Conservation (phyloP, 2,329 filamentous ascomycete species). For the Dactylella cylindrospora region DNA sequence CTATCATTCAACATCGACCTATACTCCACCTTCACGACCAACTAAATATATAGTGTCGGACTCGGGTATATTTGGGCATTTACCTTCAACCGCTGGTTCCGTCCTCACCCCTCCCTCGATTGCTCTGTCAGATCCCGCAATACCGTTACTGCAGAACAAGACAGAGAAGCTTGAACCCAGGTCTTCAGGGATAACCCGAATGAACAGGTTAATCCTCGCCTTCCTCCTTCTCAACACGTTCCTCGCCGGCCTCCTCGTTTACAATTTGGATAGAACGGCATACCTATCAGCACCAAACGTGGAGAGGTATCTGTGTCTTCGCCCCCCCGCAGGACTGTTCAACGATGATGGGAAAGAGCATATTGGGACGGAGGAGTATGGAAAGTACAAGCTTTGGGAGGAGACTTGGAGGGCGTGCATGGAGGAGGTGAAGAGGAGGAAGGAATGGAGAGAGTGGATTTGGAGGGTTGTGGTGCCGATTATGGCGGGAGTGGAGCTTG, state of each 20-base stretch:
- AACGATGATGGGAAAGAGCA: neutral
- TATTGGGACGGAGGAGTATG: neutral
- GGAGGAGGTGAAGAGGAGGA: constrained; percentile 1
- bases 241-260: constrained; percentile 12
- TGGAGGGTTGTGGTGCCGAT: constrained; percentile 23
- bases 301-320: constrained; percentile 1
- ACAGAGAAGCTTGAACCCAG: too few species aligned
- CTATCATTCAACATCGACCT: too few species aligned
- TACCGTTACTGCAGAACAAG: too few species aligned
- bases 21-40: too few species aligned
- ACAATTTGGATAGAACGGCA: constrained; percentile 2
- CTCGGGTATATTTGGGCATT: too few species aligned
- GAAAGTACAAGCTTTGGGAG: too few species aligned
- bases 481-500: constrained; percentile 14
- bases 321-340: too few species aligned
- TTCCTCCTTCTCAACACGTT: constrained; percentile 25
- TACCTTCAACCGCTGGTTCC: too few species aligned
- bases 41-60: too few species aligned
- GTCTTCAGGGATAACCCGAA: too few species aligned
- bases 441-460: constrained; percentile 23
- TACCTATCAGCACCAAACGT: neutral
- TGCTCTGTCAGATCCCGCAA: too few species aligned
- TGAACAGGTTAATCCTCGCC: neutral
- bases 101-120: too few species aligned
- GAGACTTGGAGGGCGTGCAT: constrained; percentile 11